These are phyloP conservation scores for Tuber melanosporum DNA, from an alignment of 495 filamentous ascomycete genomes.

Conservation along the genomic window DNA sequence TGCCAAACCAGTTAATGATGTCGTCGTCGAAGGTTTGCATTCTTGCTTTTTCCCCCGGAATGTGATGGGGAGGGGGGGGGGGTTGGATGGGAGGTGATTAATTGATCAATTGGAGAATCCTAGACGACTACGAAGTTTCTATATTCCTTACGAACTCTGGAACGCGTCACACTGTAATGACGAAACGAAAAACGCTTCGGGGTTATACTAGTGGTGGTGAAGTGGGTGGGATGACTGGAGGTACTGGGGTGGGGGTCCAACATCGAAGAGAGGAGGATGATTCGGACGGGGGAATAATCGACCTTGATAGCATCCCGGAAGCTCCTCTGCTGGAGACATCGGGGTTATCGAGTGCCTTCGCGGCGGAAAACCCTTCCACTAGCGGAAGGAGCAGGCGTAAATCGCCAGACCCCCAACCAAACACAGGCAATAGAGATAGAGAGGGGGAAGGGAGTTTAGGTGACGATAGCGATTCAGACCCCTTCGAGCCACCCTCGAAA, in stretches of 20 bases:
- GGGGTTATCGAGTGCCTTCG: background rate
- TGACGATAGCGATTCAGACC: conserved; percentile 20
- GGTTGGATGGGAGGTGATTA: background rate
- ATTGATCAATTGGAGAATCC: background rate
- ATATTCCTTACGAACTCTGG: conserved; percentile 85
- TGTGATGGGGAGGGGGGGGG: background rate
- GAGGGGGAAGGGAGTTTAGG: conserved; percentile 33
- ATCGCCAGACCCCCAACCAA: conserved; percentile 14
- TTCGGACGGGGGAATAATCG: conserved; percentile 45
- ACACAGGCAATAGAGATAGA: conserved; percentile 18
- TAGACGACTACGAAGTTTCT: conserved; percentile 91
- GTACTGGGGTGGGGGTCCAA: conserved; percentile 50
- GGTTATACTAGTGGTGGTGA: conserved; percentile 42
- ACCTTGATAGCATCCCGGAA: conserved; percentile 39
- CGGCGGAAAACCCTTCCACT: conserved; percentile 8
- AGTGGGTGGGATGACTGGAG: conserved; percentile 48
- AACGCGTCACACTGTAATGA: conserved; percentile 80
- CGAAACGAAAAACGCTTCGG: conserved; percentile 68
- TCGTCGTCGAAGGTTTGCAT: conserved; percentile 65
- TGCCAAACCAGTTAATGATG: conserved; percentile 76
- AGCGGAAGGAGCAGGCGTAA: conserved; percentile 16
- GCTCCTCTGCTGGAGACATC: background rate
- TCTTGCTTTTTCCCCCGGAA: background rate
- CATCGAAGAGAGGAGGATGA: conserved; percentile 43
- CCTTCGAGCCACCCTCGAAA: conserved; percentile 45